Evolutionary conservation across 768 basidiomycete species (phyloP), one percentile per base, ranked within the genome.

Genomic region (Lactarius vividus): DNA sequence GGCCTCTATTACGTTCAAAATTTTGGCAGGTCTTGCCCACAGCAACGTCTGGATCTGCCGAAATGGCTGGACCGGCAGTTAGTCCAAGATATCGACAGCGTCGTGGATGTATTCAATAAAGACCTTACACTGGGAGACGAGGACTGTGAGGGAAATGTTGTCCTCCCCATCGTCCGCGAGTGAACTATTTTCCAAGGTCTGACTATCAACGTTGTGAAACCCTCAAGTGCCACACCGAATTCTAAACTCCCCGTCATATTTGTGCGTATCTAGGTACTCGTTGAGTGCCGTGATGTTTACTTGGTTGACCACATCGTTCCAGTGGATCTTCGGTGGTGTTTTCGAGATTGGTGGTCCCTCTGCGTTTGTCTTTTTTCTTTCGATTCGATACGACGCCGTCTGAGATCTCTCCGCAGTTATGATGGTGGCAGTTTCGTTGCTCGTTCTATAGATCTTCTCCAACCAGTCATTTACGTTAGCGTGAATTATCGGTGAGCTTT

Each of bases 311-410:
- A 4, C 26, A 33, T 9, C 44, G 26, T 57, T 39, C 6, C 39
- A 71, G 71, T 73, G 70, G 71, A 73, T 74, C 29, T 72, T 69
- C 44, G 74, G 74, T 16, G 72, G 72, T 62, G 66, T 63, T 0
- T 66, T 63, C 31, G 62, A 65, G 44, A 16, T 71, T 28, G 65
- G 63, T 26, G 57, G 61, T 35, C 7, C 66, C 28, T n/a, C 62
- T 2, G 46, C 55, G 70, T 71, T 26, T 35, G 57, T 55, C 20
- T 31, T 16, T 6, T 26, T 9, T 40, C n/a, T 13, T 57, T 1
- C 33, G 9, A 15, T 20, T 53, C 33, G 1, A 16, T 16, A 42
- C 20, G 8, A 16, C 16, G 5, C n/a, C n/a, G n/a, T 16, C 42
- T 60, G 49, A 69, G 16, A 11, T 2, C 37, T 39, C 2, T 37